These are phyloP conservation scores for Cryptococcus neoformans DNA, from an alignment of 1,284 basidiomycete genomes.

Conservation along the genomic window DNA sequence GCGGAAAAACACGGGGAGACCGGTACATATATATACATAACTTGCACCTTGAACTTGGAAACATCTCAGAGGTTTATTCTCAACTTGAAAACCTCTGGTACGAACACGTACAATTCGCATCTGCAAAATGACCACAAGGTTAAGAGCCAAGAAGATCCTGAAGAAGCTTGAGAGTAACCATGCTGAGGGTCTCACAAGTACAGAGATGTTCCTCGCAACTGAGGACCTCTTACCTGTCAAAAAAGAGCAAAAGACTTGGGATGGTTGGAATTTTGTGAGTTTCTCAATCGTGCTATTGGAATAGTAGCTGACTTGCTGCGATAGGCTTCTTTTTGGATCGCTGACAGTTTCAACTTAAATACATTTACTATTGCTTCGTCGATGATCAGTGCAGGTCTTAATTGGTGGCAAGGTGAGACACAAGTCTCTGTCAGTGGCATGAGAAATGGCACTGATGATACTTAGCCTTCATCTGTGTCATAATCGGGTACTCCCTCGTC, in stretches of 20 bases:
- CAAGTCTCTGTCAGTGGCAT: not conserved
- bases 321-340: constrained; percentile 61
- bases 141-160: constrained; percentile 18
- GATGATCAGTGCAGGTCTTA: constrained; percentile 69
- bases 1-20: too few species aligned
- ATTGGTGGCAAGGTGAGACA: constrained; percentile 52
- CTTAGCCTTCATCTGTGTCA: constrained; percentile 58
- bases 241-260: constrained; percentile 41
- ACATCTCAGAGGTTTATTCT: too few species aligned
- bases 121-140: not conserved
- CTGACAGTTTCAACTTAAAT: constrained; percentile 76
- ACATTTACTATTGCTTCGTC: constrained; percentile 59
- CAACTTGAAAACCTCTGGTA: too few species aligned
- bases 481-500: constrained; percentile 69
- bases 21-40: too few species aligned
- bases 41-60: too few species aligned
- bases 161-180: constrained; percentile 55
- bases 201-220: constrained; percentile 59
- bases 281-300: not conserved
- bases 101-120: too few species aligned
- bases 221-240: constrained; percentile 38
- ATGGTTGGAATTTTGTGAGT: constrained; percentile 33
- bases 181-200: constrained; percentile 54
- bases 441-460: not conserved
- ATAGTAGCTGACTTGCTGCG: not conserved